Evolutionary conservation across 1,284 basidiomycete genomes (phyloP).

Genomic region (Gomphus sp.): DNA sequence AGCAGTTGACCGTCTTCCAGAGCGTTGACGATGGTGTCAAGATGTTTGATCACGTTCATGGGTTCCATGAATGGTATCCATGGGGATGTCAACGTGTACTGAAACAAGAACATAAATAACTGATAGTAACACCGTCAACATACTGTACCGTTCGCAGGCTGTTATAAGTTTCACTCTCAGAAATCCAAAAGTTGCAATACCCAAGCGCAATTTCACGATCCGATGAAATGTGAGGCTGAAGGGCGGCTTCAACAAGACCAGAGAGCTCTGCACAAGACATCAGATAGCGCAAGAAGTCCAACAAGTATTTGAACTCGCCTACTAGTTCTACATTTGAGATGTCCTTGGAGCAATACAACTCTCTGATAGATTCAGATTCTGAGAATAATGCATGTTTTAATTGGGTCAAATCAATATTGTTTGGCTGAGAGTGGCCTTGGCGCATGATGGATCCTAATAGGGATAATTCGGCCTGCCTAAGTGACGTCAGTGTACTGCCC

Average conservation of each 20-base stretch:
- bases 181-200: constrained; percentile 25
- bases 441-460: not conserved
- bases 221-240: constrained; percentile 17
- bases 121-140: not conserved
- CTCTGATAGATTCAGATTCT: constrained; percentile 15
- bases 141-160: not conserved
- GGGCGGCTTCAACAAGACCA: constrained; percentile 19
- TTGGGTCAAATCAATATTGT: not conserved
- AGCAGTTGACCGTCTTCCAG: constrained; percentile 12
- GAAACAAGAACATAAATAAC: not conserved
- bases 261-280: not conserved
- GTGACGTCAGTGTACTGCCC: not conserved
- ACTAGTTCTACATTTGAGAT: not conserved
- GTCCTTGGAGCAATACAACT: not conserved
- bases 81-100: constrained; percentile 26
- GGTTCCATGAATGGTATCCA: constrained; percentile 42
- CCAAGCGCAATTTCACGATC: constrained; percentile 21
- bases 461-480: not conserved
- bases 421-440: not conserved
- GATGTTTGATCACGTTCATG: constrained; percentile 20
- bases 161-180: not conserved
- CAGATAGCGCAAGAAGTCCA: not conserved
- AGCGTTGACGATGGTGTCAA: constrained; percentile 20
- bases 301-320: not conserved
- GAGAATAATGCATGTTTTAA: constrained; percentile 22